Evolutionary conservation across 495 filamentous ascomycete species (phyloP).

Genomic region (Aspergillus sclerotiicarbonarius): DNA sequence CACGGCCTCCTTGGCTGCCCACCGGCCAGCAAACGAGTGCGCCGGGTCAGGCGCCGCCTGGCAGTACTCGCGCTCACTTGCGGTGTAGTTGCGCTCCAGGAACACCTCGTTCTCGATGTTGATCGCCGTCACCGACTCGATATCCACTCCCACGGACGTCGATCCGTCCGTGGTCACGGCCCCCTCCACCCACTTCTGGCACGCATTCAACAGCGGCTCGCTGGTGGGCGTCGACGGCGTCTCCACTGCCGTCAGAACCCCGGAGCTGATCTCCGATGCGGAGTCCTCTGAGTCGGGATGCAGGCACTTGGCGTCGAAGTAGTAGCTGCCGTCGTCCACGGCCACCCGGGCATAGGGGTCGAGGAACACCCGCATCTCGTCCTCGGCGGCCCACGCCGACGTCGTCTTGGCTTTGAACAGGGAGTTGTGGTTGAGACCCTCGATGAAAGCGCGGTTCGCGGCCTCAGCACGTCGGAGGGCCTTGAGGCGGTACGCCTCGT

Average conservation of each 20-base stretch:
- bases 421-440: neutral
- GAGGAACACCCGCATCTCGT: neutral
- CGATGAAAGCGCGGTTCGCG: neutral
- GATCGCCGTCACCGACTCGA: slow-evolving; percentile 32
- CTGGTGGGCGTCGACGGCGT: neutral
- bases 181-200: neutral
- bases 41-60: slow-evolving; percentile 68
- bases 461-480: neutral
- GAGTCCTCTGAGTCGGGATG: neutral
- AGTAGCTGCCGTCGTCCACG: neutral
- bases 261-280: neutral
- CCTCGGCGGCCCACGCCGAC: neutral
- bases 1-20: slow-evolving; percentile 95
- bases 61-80: slow-evolving; percentile 77
- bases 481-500: slow-evolving; percentile 54
- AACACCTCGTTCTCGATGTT: slow-evolving; percentile 91
- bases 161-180: neutral
- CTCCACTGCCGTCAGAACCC: neutral
- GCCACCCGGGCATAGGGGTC: neutral
- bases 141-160: slow-evolving; percentile 2
- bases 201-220: neutral
- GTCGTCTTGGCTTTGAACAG: neutral
- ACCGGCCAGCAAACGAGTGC: slow-evolving; percentile 82
- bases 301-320: neutral
- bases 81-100: slow-evolving; percentile 87